Percentiles rank a stretch among this genome's conserved stretches.
Evolutionary conservation across 495 filamentous ascomycete genomes (phyloP).

Genomic region (Talaromyces borbonicus): DNA sequence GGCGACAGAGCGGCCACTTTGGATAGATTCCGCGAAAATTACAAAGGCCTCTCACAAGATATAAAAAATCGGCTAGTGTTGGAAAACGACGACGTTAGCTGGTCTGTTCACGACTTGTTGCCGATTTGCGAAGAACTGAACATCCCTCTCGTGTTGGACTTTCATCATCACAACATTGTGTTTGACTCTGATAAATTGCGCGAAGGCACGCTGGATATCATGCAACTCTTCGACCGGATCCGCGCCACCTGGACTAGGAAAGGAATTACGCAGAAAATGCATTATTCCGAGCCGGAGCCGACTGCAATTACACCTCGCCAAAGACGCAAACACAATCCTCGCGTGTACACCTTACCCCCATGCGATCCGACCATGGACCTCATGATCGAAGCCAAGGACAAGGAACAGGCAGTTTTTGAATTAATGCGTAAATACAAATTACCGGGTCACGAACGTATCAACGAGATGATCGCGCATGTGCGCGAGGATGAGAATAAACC

Average conservation of each 20-base stretch:
- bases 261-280: conserved; percentile 88
- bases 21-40: conserved; percentile 73
- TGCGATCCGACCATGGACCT: conserved; percentile 77
- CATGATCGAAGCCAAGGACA: conserved; percentile 99
- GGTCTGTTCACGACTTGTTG: conserved; percentile 83
- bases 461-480: conserved; percentile 68
- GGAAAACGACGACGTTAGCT: conserved; percentile 90
- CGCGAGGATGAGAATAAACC: conserved; percentile 70
- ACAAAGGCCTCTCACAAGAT: conserved; percentile 49
- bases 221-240: conserved; percentile 61
- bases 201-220: conserved; percentile 80
- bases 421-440: conserved; percentile 81
- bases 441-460: conserved; percentile 63
- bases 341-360: conserved; percentile 70
- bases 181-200: conserved; percentile 63
- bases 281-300: conserved; percentile 76
- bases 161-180: conserved; percentile 91
- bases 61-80: conserved; percentile 78
- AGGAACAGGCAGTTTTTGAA: conserved; percentile 94
- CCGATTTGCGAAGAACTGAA: conserved; percentile 88
- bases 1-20: conserved; percentile 80
- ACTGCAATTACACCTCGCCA: conserved; percentile 66
- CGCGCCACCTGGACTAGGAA: conserved; percentile 78
- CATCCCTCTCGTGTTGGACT: conserved; percentile 89
- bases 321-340: conserved; percentile 72